Conservation (phyloP, 208 protist genomes). For the Trypanosoma caninum region DNA sequence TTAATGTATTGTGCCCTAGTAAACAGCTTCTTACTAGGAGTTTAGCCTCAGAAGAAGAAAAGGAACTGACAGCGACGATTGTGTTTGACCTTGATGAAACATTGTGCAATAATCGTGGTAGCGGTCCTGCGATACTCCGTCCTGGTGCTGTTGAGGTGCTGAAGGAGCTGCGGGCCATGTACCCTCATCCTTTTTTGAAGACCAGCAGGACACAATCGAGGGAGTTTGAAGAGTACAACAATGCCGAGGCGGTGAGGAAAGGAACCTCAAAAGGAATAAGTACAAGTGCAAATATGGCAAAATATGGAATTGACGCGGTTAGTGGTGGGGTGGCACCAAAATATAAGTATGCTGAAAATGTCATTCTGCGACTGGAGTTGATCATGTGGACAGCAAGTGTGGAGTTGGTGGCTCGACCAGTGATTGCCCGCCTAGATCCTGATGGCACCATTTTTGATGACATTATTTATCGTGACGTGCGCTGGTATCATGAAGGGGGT, state of each 20-base stretch:
- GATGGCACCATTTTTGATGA: conserved; percentile 68
- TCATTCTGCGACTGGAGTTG: conserved; percentile 64
- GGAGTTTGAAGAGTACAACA: too few species aligned
- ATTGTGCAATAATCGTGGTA: conserved; percentile 79
- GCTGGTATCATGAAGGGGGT: conserved; percentile 77
- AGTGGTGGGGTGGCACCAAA: background rate
- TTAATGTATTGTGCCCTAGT: conserved; percentile 10
- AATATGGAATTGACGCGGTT: background rate
- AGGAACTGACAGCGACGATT: conserved; percentile 68
- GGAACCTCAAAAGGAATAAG: too few species aligned
- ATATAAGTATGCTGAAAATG: background rate
- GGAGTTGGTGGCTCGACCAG: conserved; percentile 65
- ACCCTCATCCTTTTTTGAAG: conserved; percentile 55
- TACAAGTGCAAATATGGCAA: too few species aligned
- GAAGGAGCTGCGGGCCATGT: conserved; percentile 37
- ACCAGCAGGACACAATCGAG: too few species aligned
- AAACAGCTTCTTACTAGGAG: conserved; percentile 12
- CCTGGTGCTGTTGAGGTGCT: conserved; percentile 68
- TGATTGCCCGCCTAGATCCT: conserved; percentile 72
- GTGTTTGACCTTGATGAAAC: conserved; percentile 92
- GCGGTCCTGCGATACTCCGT: conserved; percentile 55
- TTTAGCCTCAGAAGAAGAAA: conserved; percentile 36
- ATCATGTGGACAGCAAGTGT: conserved; percentile 90
- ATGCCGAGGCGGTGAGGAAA: too few species aligned
- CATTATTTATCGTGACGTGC: conserved; percentile 76